Evolutionary conservation across 2,329 filamentous ascomycete species (phyloP).

Genomic region (Camptophora hylomeconis): DNA sequence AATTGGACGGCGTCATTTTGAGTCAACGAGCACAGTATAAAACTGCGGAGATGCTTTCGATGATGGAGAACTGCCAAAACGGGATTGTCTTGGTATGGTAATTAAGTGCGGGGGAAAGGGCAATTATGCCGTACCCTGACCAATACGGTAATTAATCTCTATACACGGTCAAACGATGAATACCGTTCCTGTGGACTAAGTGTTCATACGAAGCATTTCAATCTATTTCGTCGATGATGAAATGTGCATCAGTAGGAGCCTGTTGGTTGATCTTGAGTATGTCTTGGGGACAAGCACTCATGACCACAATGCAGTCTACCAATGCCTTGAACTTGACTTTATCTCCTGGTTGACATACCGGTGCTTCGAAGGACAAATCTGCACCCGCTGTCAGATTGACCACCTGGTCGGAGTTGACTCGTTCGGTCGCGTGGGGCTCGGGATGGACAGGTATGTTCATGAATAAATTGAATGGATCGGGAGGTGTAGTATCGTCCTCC

Average conservation of each 20-base stretch:
- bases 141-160: too few relatives aligned
- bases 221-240: constrained; percentile 10
- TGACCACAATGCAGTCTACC: constrained; percentile 26
- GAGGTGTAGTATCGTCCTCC: constrained; percentile 18
- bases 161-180: too few relatives aligned
- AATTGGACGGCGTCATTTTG: too few relatives aligned
- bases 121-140: too few relatives aligned
- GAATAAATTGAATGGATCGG: constrained; percentile 32
- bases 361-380: constrained; percentile 21
- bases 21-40: too few relatives aligned
- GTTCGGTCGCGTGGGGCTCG: constrained; percentile 4
- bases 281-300: constrained; percentile 33
- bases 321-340: constrained; percentile 25
- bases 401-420: neutral
- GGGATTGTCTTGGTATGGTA: too few relatives aligned
- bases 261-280: constrained; percentile 25
- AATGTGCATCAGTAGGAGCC: constrained; percentile 22
- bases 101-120: too few relatives aligned
- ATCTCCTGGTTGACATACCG: constrained; percentile 24
- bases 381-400: constrained; percentile 13
- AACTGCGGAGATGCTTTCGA: too few relatives aligned
- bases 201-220: too few relatives aligned
- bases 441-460: constrained; percentile 31
- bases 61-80: too few relatives aligned
- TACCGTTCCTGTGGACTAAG: too few relatives aligned